A percentile compares a stretch with the other conserved stretches of the same genome.
Conservation (phyloP, 164 flowering plant genomes). For the Stephania yunnanensis region DNA sequence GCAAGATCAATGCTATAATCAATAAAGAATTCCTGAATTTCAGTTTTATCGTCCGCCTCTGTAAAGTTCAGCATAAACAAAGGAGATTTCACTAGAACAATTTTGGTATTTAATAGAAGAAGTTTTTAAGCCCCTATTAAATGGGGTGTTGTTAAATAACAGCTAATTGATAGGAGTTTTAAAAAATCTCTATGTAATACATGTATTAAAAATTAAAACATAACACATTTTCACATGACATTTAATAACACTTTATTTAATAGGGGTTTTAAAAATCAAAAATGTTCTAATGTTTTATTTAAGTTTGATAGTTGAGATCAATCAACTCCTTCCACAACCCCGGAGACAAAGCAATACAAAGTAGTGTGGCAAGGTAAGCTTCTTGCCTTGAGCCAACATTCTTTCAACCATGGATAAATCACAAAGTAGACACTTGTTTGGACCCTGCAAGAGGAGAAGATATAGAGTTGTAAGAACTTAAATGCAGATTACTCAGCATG, state of each 20-base stretch:
- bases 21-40: conserved; percentile 52
- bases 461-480: background rate
- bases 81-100: too few species aligned
- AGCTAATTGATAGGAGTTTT: too few species aligned
- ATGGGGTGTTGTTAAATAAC: too few species aligned
- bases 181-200: too few species aligned
- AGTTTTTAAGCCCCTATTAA: too few species aligned
- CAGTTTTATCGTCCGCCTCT: conserved; percentile 34
- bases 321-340: background rate
- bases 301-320: background rate
- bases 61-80: too few species aligned
- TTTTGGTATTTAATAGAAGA: too few species aligned
- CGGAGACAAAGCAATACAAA: too few species aligned
- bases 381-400: conserved; percentile 77
- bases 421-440: conserved; percentile 70
- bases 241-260: background rate
- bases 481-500: background rate
- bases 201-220: too few species aligned
- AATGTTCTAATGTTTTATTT: too few species aligned
- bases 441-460: conserved; percentile 46
- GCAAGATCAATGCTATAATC: conserved; percentile 87
- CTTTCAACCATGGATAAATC: conserved; percentile 93
- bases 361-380: conserved; percentile 1
- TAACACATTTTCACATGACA: too few species aligned
- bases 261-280: background rate